Conservation (phyloP, 371 early-diverging fungal genomes). For the Fennellomyces sp. region DNA sequence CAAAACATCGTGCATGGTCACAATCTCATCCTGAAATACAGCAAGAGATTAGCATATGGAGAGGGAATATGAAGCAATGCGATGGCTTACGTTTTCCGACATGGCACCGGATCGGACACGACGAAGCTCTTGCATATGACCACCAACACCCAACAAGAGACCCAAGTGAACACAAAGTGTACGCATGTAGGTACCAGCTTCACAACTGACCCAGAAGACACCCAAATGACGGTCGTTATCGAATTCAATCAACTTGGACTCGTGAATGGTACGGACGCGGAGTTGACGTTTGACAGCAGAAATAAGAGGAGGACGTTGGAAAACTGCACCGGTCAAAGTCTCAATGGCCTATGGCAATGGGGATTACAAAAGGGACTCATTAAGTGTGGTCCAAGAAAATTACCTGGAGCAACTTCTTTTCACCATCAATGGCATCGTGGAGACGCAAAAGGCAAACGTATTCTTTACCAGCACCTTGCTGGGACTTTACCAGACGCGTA, state of each 20-base stretch:
- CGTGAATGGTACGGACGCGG: slow-evolving; percentile 98
- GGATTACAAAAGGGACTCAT: background rate
- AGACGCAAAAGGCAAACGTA: slow-evolving; percentile 98
- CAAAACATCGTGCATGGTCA: slow-evolving; percentile 99
- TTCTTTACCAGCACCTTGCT: slow-evolving; percentile 99
- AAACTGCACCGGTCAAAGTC: slow-evolving; percentile 96
- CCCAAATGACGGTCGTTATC: slow-evolving; percentile 95
- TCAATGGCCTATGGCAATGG: slow-evolving; percentile 79
- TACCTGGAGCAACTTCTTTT: slow-evolving; percentile 83
- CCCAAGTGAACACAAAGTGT: slow-evolving; percentile 99
- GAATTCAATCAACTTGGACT: slow-evolving; percentile 95
- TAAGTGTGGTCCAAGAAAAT: slow-evolving; percentile 8
- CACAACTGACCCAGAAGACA: slow-evolving; percentile 98
- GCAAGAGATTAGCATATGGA: background rate
- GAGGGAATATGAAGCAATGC: background rate
- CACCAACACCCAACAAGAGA: slow-evolving; percentile 94
- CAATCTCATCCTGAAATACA: slow-evolving; percentile 76
- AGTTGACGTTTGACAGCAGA: slow-evolving; percentile 99
- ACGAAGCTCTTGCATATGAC: slow-evolving; percentile 99
- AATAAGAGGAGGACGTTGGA: slow-evolving; percentile 99
- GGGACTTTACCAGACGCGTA: slow-evolving; percentile 99
- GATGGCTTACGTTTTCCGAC: slow-evolving; percentile 77
- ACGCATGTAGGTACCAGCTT: slow-evolving; percentile 99
- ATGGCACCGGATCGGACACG: slow-evolving; percentile 97
- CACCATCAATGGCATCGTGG: slow-evolving; percentile 89